Evolutionary conservation across 495 filamentous ascomycete genomes (phyloP).

Genomic region (Penicillium mononematosum): DNA sequence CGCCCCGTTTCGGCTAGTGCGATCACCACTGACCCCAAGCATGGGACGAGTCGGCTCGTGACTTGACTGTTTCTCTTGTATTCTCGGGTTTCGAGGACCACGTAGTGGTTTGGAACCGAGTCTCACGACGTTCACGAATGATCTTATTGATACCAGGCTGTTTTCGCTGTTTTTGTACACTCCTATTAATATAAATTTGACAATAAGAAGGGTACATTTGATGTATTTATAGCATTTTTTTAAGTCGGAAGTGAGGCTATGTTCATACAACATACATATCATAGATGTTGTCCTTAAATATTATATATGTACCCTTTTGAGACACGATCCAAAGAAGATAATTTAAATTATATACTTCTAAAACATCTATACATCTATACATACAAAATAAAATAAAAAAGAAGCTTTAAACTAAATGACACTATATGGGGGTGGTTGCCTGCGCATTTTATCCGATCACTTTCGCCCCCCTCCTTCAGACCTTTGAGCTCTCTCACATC

Average conservation of each 20-base stretch:
- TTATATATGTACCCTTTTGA: no score
- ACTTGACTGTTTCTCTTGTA: not conserved
- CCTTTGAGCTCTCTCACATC: slow-evolving; percentile 13
- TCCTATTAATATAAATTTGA: slow-evolving; percentile 1
- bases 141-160: slow-evolving; percentile 12
- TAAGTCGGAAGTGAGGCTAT: not conserved
- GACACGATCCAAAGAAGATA: not conserved
- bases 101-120: slow-evolving; percentile 24
- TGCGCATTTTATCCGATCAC: slow-evolving; percentile 14
- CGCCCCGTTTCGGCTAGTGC: slow-evolving; percentile 20
- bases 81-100: not conserved
- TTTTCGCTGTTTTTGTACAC: not conserved
- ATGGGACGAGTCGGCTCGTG: not conserved
- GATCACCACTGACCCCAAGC: not conserved
- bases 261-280: not conserved
- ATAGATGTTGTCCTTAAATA: not conserved
- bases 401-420: slow-evolving; percentile 3
- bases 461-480: slow-evolving; percentile 12
- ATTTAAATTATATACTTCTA: not conserved
- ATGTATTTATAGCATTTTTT: not conserved
- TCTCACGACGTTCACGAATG: slow-evolving; percentile 23
- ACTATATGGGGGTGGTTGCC: slow-evolving; percentile 7
- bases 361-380: not conserved
- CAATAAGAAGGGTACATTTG: not conserved
- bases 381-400: not conserved